A percentile compares a stretch with the other conserved stretches of the same genome.
These are phyloP conservation scores for Nicotiana paniculata DNA, from an alignment of 257 asterid genomes.

Conservation along the genomic window DNA sequence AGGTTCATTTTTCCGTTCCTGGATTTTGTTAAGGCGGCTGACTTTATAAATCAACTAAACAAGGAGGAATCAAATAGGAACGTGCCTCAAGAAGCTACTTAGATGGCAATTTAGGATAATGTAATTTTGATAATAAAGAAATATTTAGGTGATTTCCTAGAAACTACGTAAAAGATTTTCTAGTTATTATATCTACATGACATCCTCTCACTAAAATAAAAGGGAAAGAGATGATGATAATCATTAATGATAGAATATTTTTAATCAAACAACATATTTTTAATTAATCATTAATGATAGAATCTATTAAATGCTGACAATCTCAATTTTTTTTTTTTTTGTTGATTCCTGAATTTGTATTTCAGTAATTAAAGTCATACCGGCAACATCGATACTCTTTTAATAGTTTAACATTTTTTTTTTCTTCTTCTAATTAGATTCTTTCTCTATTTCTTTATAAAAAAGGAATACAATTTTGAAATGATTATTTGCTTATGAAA, in stretches of 20 bases:
- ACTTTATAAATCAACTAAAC: neutral
- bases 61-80: neutral
- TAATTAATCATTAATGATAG: neutral
- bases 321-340: neutral
- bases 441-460: neutral
- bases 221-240: neutral
- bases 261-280: neutral
- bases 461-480: neutral
- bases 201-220: neutral
- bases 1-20: neutral
- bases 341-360: neutral
- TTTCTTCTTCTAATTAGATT: neutral
- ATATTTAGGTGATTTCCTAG: neutral
- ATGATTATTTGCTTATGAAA: neutral
- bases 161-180: neutral
- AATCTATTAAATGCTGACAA: neutral
- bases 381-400: neutral
- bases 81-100: neutral
- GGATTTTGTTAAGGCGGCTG: constrained; percentile 4
- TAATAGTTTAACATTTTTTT: neutral
- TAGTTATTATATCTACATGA: neutral
- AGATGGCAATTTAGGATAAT: neutral
- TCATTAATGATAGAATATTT: neutral
- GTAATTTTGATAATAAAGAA: neutral
- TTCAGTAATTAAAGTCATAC: neutral